Percentiles rank a stretch among this genome's conserved stretches.
phyloP scores from a whole-genome alignment of 805 yeast species.

The Schwanniomyces polymorphus region DNA sequence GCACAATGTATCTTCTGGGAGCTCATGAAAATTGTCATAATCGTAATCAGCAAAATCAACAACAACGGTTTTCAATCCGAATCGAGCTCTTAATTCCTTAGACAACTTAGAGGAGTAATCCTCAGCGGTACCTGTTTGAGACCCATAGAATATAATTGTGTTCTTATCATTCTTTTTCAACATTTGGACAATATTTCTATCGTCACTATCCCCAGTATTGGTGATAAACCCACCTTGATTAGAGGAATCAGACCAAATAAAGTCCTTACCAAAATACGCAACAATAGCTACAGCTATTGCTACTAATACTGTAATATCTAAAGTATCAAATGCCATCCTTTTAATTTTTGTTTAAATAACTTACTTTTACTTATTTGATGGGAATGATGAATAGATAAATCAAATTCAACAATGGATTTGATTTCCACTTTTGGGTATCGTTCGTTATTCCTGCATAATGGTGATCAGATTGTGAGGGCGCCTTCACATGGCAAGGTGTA shows the following conservation, averaged over 20 bases:
- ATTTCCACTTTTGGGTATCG: not conserved
- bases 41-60: constrained; percentile 91
- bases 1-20: constrained; percentile 59
- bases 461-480: not conserved
- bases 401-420: not conserved
- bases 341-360: not conserved
- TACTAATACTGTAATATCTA: constrained; percentile 68
- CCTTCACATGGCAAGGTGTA: not conserved
- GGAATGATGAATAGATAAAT: not conserved
- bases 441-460: not conserved
- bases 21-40: constrained; percentile 67
- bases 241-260: constrained; percentile 39
- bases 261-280: constrained; percentile 67
- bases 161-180: constrained; percentile 66
- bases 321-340: constrained; percentile 62
- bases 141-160: constrained; percentile 81
- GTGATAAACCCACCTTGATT: constrained; percentile 30
- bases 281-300: constrained; percentile 65
- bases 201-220: constrained; percentile 28
- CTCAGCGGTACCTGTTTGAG: constrained; percentile 99
- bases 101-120: constrained; percentile 91
- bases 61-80: constrained; percentile 78
- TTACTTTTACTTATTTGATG: not conserved
- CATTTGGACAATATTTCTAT: constrained; percentile 60
- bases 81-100: constrained; percentile 81